Evolutionary conservation across 139 green algal genomes (phyloP).

Genomic region (Chlamydomonas sp.): DNA sequence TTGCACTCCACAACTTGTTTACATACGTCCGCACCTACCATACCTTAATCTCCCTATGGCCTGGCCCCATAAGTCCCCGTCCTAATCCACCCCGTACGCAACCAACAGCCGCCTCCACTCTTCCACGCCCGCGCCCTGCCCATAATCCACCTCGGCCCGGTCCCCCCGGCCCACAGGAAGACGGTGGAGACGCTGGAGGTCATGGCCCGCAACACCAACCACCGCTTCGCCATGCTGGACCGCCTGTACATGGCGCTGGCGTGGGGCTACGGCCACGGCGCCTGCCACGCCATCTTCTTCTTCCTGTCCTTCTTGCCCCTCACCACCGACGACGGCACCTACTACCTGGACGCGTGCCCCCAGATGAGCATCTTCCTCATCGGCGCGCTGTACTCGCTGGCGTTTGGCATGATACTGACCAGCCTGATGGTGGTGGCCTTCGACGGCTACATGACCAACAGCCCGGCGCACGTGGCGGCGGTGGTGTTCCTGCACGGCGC

Average conservation of each 20-base stretch:
- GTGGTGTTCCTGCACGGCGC: constrained; percentile 46
- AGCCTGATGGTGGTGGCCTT: constrained; percentile 53
- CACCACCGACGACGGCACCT: constrained; percentile 51
- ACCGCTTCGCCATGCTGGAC: constrained; percentile 55
- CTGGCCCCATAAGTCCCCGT: background rate
- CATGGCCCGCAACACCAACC: constrained; percentile 10
- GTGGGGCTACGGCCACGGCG: constrained; percentile 66
- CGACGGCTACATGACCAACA: constrained; percentile 41
- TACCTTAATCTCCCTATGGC: background rate
- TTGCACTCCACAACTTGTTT: background rate
- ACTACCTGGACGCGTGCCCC: constrained; percentile 44
- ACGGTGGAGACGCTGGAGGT: constrained; percentile 7
- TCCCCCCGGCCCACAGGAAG: background rate
- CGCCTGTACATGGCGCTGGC: constrained; percentile 64
- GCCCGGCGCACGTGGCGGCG: constrained; percentile 2
- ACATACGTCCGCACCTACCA: background rate
- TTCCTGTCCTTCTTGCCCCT: constrained; percentile 63
- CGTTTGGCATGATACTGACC: constrained; percentile 55
- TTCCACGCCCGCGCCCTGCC: background rate
- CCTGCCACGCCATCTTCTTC: constrained; percentile 61
- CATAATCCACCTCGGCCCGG: background rate
- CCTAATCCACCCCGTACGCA: background rate
- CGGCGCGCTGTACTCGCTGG: constrained; percentile 52
- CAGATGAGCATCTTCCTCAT: constrained; percentile 59
- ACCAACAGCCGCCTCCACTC: too few species aligned